phyloP scores from a whole-genome alignment of 306 rosid species.

The Cercis canadensis region DNA sequence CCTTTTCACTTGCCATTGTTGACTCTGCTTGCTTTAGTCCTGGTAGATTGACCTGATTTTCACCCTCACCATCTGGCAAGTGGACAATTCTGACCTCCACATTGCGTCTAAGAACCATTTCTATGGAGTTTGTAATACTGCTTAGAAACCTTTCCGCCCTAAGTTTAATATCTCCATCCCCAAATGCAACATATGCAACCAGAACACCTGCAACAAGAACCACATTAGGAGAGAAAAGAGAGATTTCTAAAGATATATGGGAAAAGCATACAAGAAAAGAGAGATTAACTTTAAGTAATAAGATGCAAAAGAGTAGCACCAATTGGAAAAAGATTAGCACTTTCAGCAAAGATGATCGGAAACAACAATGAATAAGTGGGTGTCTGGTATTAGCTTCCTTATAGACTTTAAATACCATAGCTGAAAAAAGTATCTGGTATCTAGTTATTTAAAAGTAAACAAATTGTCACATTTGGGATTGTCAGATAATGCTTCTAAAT shows the following conservation, averaged over 20 bases:
- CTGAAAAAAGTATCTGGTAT: conserved; percentile 20
- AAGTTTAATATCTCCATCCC: conserved; percentile 72
- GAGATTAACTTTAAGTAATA: conserved; percentile 4
- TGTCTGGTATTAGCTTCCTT: conserved; percentile 10
- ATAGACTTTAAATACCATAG: conserved; percentile 9
- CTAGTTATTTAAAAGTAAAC: not conserved
- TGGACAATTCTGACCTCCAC: conserved; percentile 91
- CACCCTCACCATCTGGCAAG: conserved; percentile 72
- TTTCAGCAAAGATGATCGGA: not conserved
- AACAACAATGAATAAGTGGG: not conserved
- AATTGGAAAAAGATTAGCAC: too few species aligned
- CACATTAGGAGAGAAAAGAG: conserved; percentile 23
- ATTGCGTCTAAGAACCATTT: conserved; percentile 86
- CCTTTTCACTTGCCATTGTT: conserved; percentile 45
- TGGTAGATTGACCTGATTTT: conserved; percentile 45
- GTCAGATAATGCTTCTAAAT: conserved; percentile 9
- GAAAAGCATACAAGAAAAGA: too few species aligned
- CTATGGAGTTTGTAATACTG: conserved; percentile 94
- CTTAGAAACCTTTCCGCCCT: conserved; percentile 95
- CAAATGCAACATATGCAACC: conserved; percentile 84
- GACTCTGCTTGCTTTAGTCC: conserved; percentile 50
- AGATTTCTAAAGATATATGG: not conserved
- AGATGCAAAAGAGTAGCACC: conserved; percentile 15
- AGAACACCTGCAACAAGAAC: conserved; percentile 68
- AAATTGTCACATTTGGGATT: conserved; percentile 20